These are phyloP conservation scores for Myrmaecium sp. DNA, from an alignment of 2,329 filamentous ascomycete species.

Conservation along the genomic window DNA sequence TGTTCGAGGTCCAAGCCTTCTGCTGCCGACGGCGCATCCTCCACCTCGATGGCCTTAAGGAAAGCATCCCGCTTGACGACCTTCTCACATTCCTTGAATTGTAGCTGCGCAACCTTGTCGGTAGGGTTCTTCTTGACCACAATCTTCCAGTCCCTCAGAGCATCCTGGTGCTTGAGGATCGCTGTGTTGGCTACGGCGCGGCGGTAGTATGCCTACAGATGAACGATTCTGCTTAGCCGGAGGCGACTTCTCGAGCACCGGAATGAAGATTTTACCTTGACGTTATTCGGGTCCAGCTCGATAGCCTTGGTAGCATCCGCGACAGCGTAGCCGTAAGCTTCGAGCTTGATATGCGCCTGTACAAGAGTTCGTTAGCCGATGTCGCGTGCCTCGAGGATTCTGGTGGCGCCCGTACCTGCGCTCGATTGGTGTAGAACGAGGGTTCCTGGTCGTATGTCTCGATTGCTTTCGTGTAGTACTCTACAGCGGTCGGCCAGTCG, in stretches of 20 bases:
- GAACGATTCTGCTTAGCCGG: constrained; percentile 4
- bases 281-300: constrained; percentile 70
- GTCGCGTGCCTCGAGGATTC: constrained; percentile 9
- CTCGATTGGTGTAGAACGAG: constrained; percentile 85
- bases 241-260: background rate
- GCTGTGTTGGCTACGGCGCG: constrained; percentile 82
- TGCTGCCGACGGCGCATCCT: constrained; percentile 80
- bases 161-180: constrained; percentile 75
- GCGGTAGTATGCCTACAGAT: constrained; percentile 69
- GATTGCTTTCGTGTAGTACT: constrained; percentile 78
- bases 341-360: constrained; percentile 89
- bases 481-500: constrained; percentile 69
- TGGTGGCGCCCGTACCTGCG: constrained; percentile 48
- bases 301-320: constrained; percentile 81
- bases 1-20: constrained; percentile 77
- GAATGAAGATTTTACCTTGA: constrained; percentile 46
- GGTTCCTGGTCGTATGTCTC: constrained; percentile 67
- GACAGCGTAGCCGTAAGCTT: constrained; percentile 87
- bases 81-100: constrained; percentile 86
- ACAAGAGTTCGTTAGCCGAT: constrained; percentile 8
- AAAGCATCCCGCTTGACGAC: constrained; percentile 85
- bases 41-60: constrained; percentile 83
- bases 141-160: constrained; percentile 79
- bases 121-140: constrained; percentile 73
- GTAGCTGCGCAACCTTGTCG: constrained; percentile 83